Evolutionary conservation across 345 rosid species (phyloP).

Genomic region (Kernera saxatilis): DNA sequence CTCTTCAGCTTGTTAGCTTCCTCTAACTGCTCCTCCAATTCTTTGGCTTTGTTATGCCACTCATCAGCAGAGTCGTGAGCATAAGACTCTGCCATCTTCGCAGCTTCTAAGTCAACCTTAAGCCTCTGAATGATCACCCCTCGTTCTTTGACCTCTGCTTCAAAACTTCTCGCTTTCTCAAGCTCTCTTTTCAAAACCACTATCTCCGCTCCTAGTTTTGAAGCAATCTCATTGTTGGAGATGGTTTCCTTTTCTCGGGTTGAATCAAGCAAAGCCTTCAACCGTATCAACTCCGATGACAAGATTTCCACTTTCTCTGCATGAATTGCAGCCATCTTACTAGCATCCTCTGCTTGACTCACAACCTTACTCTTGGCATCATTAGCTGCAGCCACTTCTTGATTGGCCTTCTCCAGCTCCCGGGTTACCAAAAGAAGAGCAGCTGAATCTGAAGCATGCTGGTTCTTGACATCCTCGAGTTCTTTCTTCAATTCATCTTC

Average conservation of each 20-base stretch:
- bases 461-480: slow-evolving; percentile 63
- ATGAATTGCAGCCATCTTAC: slow-evolving; percentile 75
- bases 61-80: slow-evolving; percentile 56
- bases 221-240: slow-evolving; percentile 47
- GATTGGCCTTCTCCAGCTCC: slow-evolving; percentile 65
- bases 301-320: slow-evolving; percentile 71
- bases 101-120: slow-evolving; percentile 73
- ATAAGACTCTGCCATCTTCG: slow-evolving; percentile 78
- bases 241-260: slow-evolving; percentile 50
- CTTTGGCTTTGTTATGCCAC: slow-evolving; percentile 48
- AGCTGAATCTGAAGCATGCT: slow-evolving; percentile 72
- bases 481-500: slow-evolving; percentile 82
- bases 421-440: slow-evolving; percentile 54
- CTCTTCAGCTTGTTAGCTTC: slow-evolving; percentile 63
- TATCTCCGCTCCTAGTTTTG: slow-evolving; percentile 52
- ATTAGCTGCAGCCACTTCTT: slow-evolving; percentile 58
- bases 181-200: slow-evolving; percentile 53
- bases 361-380: slow-evolving; percentile 71
- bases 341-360: slow-evolving; percentile 83
- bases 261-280: slow-evolving; percentile 73
- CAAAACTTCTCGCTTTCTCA: slow-evolving; percentile 41
- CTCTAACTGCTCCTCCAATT: slow-evolving; percentile 53
- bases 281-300: slow-evolving; percentile 53
- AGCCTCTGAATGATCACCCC: slow-evolving; percentile 69
- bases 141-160: slow-evolving; percentile 48